Conservation (phyloP, 129 eudicot species). For the Pulicaria dysenterica region DNA sequence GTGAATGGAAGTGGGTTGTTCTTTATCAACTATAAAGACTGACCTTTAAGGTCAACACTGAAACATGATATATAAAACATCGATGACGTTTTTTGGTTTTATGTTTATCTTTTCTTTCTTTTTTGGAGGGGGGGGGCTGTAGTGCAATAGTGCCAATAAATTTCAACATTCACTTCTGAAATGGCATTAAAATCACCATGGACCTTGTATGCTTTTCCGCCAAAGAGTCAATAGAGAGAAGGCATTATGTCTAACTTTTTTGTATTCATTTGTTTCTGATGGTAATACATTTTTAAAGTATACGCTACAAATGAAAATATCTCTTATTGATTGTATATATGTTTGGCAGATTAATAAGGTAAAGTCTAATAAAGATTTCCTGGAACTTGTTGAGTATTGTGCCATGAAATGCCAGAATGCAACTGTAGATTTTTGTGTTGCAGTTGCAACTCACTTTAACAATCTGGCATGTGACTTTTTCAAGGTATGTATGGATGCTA, state of each 20-base stretch:
- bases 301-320: neutral
- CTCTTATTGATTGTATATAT: conserved; percentile 19
- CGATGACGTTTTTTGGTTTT: too few species aligned
- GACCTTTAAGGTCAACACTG: too few species aligned
- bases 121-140: too few species aligned
- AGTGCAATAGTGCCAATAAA: neutral
- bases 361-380: conserved; percentile 38
- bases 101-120: too few species aligned
- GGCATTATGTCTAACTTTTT: neutral
- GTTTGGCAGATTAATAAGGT: conserved; percentile 54
- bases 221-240: conserved; percentile 1
- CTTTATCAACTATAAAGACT: too few species aligned
- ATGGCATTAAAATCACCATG: neutral
- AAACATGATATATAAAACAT: too few species aligned
- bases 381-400: conserved; percentile 59
- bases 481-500: conserved; percentile 51
- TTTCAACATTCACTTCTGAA: neutral
- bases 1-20: too few species aligned
- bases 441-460: conserved; percentile 49
- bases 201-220: neutral
- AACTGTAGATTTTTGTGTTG: conserved; percentile 32
- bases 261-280: too few species aligned
- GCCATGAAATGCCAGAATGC: conserved; percentile 61
- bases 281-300: too few species aligned
- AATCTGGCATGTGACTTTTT: conserved; percentile 47